Evolutionary conservation across 148 eudicot genomes (phyloP), one percentile per base, ranked within the genome.

Genomic region (Silene conica): DNA sequence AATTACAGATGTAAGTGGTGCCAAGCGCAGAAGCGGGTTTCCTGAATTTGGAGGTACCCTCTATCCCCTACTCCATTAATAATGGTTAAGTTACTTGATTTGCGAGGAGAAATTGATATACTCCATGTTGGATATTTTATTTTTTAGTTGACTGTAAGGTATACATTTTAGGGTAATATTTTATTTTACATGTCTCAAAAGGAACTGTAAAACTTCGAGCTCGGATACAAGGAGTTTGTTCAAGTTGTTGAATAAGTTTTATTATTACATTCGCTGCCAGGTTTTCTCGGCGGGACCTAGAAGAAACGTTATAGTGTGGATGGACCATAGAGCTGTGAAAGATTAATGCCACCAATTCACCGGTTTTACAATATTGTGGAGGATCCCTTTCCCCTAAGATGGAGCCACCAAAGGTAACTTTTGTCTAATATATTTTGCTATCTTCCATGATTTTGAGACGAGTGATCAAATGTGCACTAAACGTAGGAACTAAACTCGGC

Each of bases 241-340:
- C n/a, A n/a, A n/a, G n/a, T n/a, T n/a, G n/a, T n/a, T n/a, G n/a
- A n/a, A n/a, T n/a, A n/a, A n/a, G n/a, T n/a, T n/a, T n/a, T n/a
- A n/a, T n/a, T n/a, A n/a, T n/a, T n/a, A n/a, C n/a, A n/a, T n/a
- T n/a, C n/a, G n/a, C n/a, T n/a, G n/a, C n/a, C n/a, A n/a, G n/a
- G n/a, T n/a, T n/a, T n/a, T n/a, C n/a, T n/a, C n/a, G n/a, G n/a
- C n/a, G n/a, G n/a, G n/a, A n/a, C 76, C 99, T 19, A 87, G 99
- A 83, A 89, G 99, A 86, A 95, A 95, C 75, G 82, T 95, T 61
- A 95, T 95, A 55, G 97, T 95, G 57, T 95, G 99, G 99, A 95
- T 95, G 99, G 99, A 95, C 82, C 99, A 95, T 77, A 87, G 99
- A 87, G 99, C 99, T 78, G 96, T 95, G 71, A 83, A 92, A 84